These are phyloP conservation scores for Metschnikowia rubicola DNA, from an alignment of 805 yeast species.

Conservation along the genomic window DNA sequence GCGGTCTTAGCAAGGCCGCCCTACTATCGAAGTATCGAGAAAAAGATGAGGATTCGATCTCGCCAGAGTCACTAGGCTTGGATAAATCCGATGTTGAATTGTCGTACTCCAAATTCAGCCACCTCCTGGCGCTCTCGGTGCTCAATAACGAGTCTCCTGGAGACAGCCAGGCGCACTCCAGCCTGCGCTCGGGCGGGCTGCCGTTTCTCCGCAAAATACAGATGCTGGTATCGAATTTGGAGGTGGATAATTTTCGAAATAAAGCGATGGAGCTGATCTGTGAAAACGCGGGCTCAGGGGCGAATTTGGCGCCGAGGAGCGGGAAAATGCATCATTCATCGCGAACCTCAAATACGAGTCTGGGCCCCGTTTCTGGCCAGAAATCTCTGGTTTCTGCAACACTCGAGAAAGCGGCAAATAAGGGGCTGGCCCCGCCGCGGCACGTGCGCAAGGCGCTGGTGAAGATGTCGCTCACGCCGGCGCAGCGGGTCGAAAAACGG, in stretches of 20 bases:
- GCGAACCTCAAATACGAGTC: too few relatives aligned
- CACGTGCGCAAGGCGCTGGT: constrained; percentile 29
- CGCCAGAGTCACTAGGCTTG: constrained; percentile 28
- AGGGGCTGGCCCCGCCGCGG: neutral
- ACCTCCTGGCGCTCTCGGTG: constrained; percentile 24
- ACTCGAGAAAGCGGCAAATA: neutral
- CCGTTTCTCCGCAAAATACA: constrained; percentile 33
- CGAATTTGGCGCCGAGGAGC: too few relatives aligned
- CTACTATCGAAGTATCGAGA: constrained; percentile 13
- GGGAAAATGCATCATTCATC: too few relatives aligned
- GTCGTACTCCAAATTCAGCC: constrained; percentile 38
- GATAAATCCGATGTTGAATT: constrained; percentile 25
- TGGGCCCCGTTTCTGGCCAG: neutral
- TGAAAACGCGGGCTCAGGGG: neutral
- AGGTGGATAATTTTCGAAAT: constrained; percentile 8
- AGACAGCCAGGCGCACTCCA: constrained; percentile 2
- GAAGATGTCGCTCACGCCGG: constrained; percentile 47
- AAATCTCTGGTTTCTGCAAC: neutral
- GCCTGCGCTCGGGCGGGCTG: constrained; percentile 13
- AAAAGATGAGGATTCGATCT: constrained; percentile 15
- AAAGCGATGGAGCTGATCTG: constrained; percentile 1
- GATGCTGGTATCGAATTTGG: constrained; percentile 11
- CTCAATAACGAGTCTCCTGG: constrained; percentile 5
- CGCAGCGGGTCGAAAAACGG: constrained; percentile 46
- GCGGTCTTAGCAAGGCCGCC: constrained; percentile 4